A percentile compares a stretch with the other conserved stretches of the same genome.
These are phyloP conservation scores for Eucalyptus regnans DNA, from an alignment of 345 rosid genomes.

Conservation along the genomic window DNA sequence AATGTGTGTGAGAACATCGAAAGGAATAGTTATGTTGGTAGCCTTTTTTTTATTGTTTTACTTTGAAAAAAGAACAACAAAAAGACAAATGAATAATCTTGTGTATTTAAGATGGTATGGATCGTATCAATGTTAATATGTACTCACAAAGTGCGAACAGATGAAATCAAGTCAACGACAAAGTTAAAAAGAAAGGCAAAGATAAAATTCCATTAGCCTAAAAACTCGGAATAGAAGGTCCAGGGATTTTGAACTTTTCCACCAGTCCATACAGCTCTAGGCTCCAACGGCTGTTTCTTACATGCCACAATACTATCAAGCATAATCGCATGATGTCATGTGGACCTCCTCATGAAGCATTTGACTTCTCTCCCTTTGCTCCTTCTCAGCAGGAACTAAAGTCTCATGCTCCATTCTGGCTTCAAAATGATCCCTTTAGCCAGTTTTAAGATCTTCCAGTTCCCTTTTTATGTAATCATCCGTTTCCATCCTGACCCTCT, in stretches of 20 bases:
- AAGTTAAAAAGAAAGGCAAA: background rate
- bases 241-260: background rate
- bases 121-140: background rate
- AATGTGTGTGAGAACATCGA: background rate
- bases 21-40: background rate
- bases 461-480: conserved; percentile 43
- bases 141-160: background rate
- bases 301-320: background rate
- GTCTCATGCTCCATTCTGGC: conserved; percentile 70
- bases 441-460: conserved; percentile 46
- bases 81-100: background rate
- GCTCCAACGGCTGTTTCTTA: background rate
- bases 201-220: background rate
- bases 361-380: conserved; percentile 65
- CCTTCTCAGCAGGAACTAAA: conserved; percentile 34
- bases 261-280: background rate
- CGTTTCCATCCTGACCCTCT: conserved; percentile 40
- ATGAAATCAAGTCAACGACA: background rate
- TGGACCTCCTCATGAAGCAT: background rate
- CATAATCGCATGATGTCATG: background rate
- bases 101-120: background rate
- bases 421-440: conserved; percentile 52
- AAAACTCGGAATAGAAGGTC: background rate
- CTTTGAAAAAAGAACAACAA: background rate
- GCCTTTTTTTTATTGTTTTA: background rate